phyloP scores from a whole-genome alignment of 257 asterid genomes.

The Thymus mandschuricus region DNA sequence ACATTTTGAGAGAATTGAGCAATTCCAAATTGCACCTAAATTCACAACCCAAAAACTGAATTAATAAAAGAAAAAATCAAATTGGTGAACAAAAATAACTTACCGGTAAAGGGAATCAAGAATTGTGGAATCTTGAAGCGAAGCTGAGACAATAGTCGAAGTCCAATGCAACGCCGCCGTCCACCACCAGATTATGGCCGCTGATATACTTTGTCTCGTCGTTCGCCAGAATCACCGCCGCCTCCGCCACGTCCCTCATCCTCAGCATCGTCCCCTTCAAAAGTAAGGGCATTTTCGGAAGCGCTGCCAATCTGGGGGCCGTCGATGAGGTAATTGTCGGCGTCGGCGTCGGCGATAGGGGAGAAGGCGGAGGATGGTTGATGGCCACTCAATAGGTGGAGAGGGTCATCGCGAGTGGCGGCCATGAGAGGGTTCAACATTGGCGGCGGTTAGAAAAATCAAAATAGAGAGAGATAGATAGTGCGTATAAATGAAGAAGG shows the following conservation, averaged over 20 bases:
- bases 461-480: no score
- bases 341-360: no score
- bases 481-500: no score
- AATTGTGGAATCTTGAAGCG: constrained; percentile 12
- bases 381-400: no score
- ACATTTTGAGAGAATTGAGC: constrained; percentile 23
- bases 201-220: constrained; percentile 62
- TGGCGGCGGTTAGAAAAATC: no score
- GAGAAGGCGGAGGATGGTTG: no score
- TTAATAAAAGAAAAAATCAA: neutral
- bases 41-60: neutral
- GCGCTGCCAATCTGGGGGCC: no score
- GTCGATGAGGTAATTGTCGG: no score
- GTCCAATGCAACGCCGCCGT: constrained; percentile 53
- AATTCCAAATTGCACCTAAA: neutral
- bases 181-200: constrained; percentile 68
- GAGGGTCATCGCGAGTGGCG: no score
- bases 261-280: constrained; percentile 51
- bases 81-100: neutral
- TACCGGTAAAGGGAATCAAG: constrained; percentile 28
- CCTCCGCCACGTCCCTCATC: constrained; percentile 58
- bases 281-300: neutral
- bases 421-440: no score
- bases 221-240: constrained; percentile 57
- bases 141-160: neutral